Evolutionary conservation across 768 basidiomycete species (phyloP).

Genomic region (Boletus rubescentipes): DNA sequence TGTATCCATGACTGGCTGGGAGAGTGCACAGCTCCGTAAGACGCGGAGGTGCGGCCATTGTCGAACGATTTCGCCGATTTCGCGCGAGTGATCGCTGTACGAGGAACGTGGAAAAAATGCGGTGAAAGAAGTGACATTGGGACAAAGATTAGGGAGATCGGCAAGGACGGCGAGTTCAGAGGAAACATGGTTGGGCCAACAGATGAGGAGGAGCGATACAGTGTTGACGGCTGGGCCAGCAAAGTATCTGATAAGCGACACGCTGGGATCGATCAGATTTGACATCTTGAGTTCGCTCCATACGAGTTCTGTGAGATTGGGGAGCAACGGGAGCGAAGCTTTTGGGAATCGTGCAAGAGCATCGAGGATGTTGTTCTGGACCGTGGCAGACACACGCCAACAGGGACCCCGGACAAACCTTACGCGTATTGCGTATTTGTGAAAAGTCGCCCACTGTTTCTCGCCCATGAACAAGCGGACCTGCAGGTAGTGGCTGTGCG

Average conservation of each 20-base stretch:
- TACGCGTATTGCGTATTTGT: conserved; percentile 26
- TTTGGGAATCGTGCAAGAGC: conserved; percentile 14
- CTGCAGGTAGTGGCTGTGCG: conserved; percentile 1
- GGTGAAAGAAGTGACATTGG: conserved; percentile 28
- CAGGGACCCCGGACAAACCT: conserved; percentile 23
- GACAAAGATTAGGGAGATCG: conserved; percentile 20
- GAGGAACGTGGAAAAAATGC: conserved; percentile 27
- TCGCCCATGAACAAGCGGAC: conserved; percentile 26
- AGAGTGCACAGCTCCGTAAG: conserved; percentile 20
- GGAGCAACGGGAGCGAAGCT: conserved; percentile 22
- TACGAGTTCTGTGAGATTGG: conserved; percentile 23
- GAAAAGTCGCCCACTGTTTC: conserved; percentile 27
- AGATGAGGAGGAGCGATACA: conserved; percentile 22
- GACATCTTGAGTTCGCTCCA: conserved; percentile 29
- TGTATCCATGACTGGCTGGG: conserved; percentile 22
- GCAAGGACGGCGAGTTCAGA: conserved; percentile 23
- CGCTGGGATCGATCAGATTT: conserved; percentile 20
- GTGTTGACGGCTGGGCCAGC: conserved; percentile 19
- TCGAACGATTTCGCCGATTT: conserved; percentile 25
- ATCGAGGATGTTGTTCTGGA: conserved; percentile 19
- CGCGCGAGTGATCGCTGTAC: conserved; percentile 25
- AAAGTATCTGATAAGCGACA: conserved; percentile 27
- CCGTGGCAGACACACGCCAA: conserved; percentile 13
- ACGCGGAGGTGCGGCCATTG: conserved; percentile 19
- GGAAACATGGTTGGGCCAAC: conserved; percentile 24